Base-by-base conservation (phyloP, 1,284 basidiomycete genomes). In the Heterobasidion irregulare region DNA sequence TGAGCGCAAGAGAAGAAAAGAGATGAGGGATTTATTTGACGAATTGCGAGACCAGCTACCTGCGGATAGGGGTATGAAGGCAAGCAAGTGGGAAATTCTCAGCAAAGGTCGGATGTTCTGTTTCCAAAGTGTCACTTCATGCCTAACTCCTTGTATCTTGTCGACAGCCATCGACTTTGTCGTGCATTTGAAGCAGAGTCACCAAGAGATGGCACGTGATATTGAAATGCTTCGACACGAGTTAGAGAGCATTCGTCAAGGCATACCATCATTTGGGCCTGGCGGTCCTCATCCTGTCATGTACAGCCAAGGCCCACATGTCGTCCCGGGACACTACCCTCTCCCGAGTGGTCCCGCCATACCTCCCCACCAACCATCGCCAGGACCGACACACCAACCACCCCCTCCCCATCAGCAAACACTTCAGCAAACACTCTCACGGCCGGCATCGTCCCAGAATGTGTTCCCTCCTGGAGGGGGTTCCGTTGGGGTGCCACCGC, bases 11-110 rank as follows among this genome's bases (percentile, higher is more conserved):
- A 76, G 94, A 62, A 79, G 94, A 68, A 96, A 94, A 73, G 94
- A 98, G 72, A 98, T 98, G 94, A 95, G 95, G 67, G 94, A 97
- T 58, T 70, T 98, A 50, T 98, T 97, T 66, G 94, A 98, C 64
- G 94, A 98, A 70, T 73, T 98, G 57, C 80, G 92, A 56, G 94
- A 95, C 69, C 84, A 91, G 62, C 74, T 98, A 36, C 94, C 94
- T 2, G 87, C 89, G 47, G 92, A 95, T 70, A 80, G 92, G 55
- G 92, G 91, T 38, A 89, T 93, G 85, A 96, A 97, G 68, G 88
- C 92, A 18, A 93, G 90, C 73, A 98, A 98, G 73, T 97, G 94
- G 94, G 94, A 97, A 73, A 95, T 96, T 57, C 73, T 97, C 43
- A 93, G 84, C 70, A 94, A 95, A 83, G 90, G 93, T 91, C 62